These are phyloP conservation scores for Chlamydomonas eustigma DNA, from an alignment of 139 green algal genomes.

Conservation along the genomic window DNA sequence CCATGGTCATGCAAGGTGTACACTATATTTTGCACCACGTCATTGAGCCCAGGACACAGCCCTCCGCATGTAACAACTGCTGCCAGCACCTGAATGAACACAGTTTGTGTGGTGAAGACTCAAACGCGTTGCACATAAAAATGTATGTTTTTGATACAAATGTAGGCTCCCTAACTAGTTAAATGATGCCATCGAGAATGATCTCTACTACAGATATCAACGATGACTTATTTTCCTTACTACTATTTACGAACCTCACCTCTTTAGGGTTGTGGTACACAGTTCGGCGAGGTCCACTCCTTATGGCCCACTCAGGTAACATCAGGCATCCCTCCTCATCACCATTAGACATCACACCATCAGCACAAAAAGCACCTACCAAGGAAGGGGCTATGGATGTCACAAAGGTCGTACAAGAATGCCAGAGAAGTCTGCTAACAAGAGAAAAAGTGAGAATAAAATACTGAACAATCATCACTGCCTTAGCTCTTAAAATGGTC, in stretches of 20 bases:
- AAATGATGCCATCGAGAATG: too few species aligned
- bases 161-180: too few species aligned
- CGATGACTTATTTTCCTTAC: too few species aligned
- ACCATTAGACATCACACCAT: slow-evolving; percentile 22
- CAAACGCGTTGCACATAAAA: too few species aligned
- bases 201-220: too few species aligned
- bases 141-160: too few species aligned
- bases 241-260: too few species aligned
- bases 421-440: neutral
- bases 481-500: too few species aligned
- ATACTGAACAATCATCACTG: neutral
- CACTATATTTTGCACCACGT: slow-evolving; percentile 92
- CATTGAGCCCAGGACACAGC: slow-evolving; percentile 96
- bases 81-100: slow-evolving; percentile 56
- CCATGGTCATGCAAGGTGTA: slow-evolving; percentile 73
- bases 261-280: slow-evolving; percentile 77
- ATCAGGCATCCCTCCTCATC: slow-evolving; percentile 61
- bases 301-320: slow-evolving; percentile 70
- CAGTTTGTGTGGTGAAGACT: too few species aligned
- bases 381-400: too few species aligned
- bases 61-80: slow-evolving; percentile 96
- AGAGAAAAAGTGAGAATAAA: neutral
- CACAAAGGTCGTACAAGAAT: too few species aligned
- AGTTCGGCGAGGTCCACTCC: slow-evolving; percentile 68
- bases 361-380: slow-evolving; percentile 11